Evolutionary conservation across 352 stramenopile genomes (phyloP), one percentile per base, ranked within the genome.

Genomic region (Poterioochromonas sp.): DNA sequence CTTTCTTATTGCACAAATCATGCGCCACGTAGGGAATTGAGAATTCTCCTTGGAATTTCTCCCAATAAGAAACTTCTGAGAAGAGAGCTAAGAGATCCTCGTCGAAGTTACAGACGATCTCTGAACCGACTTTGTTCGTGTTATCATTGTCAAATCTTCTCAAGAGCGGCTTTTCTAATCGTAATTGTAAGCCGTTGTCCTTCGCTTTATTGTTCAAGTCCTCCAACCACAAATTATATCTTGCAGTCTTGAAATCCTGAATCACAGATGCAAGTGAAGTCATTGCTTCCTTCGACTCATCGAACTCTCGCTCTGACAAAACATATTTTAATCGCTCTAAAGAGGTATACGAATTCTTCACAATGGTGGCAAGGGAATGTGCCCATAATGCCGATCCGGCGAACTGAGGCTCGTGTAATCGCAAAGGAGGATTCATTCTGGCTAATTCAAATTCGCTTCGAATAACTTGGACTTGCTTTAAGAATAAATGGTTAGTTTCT

Each of bases 11-110:
- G 79, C 89, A 97, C 63, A 97, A 95, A 76, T 97, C 92, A 73
- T 96, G 91, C 0, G 93, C 93, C 79, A 94, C 90, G 83, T 97
- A 97, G 32, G 93, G 93, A 58, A 97, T 95, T 74, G 93, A 88
- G 73, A 96, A 87, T n/a, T 91, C 89, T 93, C 77, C 82, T 40
- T 88, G 81, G 64, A 89, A 88, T 62, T 89, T 89, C 49, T 89
- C 84, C 85, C 85, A 89, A 60, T 85, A 83, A 53, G 3, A 40
- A 34, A 96, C 91, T 77, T 97, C 92, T 11, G 89, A 84, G 79
- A 97, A 97, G 15, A 97, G 81, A 43, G 92, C 90, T 5, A 97
- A 80, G 76, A 97, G 83, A 26, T 90, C 90, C 0, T 88, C 85
- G 83, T 97, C 92, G 69, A 97, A 97, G 78, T 97, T 97, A 81